These are phyloP conservation scores for Colletotrichum liriopes DNA, from an alignment of 2,329 filamentous ascomycete genomes.

Conservation along the genomic window DNA sequence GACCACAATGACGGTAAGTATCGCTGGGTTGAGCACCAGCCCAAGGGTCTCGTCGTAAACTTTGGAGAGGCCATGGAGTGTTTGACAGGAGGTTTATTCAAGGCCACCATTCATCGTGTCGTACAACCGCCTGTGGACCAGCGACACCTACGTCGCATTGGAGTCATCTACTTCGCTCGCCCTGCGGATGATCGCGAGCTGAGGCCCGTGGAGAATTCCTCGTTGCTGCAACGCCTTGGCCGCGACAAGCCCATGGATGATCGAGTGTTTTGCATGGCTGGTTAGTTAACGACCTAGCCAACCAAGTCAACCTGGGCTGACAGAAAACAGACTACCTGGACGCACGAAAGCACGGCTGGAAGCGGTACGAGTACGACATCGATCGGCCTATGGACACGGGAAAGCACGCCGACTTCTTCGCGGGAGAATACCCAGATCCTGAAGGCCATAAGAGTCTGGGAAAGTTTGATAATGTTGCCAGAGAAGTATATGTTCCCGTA, in stretches of 20 bases:
- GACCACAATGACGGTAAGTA: conserved; percentile 51
- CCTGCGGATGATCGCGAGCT: conserved; percentile 50
- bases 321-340: conserved; percentile 46
- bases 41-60: conserved; percentile 56
- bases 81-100: conserved; percentile 50
- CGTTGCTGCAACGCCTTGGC: conserved; percentile 51
- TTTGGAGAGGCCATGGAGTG: conserved; percentile 52
- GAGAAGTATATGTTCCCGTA: conserved; percentile 13
- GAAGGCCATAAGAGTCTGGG: conserved; percentile 16
- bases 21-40: conserved; percentile 26
- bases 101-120: conserved; percentile 51
- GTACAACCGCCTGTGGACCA: conserved; percentile 54
- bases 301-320: too few species aligned
- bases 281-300: too few species aligned
- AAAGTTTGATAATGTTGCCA: conserved; percentile 13
- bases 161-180: conserved; percentile 58
- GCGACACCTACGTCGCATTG: conserved; percentile 52
- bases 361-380: conserved; percentile 49
- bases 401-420: conserved; percentile 22
- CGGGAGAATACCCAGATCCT: conserved; percentile 12
- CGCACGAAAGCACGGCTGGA: conserved; percentile 50
- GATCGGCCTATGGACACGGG: conserved; percentile 35
- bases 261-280: conserved; percentile 46
- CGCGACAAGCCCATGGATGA: conserved; percentile 48
- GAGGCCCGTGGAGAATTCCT: conserved; percentile 52